A percentile compares a stretch with the other conserved stretches of the same genome.
Conservation (phyloP, 2,329 filamentous ascomycete species). For the Fusarium sp. region DNA sequence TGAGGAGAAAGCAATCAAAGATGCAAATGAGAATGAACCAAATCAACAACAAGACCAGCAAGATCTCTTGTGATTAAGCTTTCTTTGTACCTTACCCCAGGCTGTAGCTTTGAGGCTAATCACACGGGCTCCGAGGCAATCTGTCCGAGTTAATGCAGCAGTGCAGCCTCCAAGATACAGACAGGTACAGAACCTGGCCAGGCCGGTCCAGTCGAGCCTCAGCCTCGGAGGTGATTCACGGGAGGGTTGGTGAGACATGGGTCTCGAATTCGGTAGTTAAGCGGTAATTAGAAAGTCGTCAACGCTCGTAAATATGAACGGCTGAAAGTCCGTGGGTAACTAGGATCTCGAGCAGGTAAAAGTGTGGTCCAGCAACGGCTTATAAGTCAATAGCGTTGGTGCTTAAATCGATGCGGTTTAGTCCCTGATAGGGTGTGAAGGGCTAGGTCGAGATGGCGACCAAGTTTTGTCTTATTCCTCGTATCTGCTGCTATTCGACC, state of each 20-base stretch:
- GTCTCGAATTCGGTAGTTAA: conserved; percentile 31
- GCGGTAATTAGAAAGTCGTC: conserved; percentile 34
- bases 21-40: not conserved
- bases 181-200: not conserved
- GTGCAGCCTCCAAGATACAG: not conserved
- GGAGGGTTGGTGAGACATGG: conserved; percentile 26
- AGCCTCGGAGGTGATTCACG: conserved; percentile 13
- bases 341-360: conserved; percentile 18
- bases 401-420: conserved; percentile 22
- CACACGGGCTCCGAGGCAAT: conserved; percentile 20
- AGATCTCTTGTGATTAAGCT: conserved; percentile 11
- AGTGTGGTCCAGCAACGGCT: conserved; percentile 23
- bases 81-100: conserved; percentile 23
- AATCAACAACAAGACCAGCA: not conserved
- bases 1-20: not conserved
- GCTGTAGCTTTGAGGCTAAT: conserved; percentile 22
- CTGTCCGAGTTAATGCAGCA: conserved; percentile 15
- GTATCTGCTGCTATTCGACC: conserved; percentile 30
- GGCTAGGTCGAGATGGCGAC: conserved; percentile 9
- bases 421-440: conserved; percentile 19
- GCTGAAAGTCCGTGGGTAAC: conserved; percentile 21
- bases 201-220: conserved; percentile 11
- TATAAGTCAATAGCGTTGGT: conserved; percentile 17
- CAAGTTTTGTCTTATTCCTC: conserved; percentile 27
- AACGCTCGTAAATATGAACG: conserved; percentile 28